Evolutionary conservation across 495 filamentous ascomycete species (phyloP).

Genomic region (Tuber magnatum): DNA sequence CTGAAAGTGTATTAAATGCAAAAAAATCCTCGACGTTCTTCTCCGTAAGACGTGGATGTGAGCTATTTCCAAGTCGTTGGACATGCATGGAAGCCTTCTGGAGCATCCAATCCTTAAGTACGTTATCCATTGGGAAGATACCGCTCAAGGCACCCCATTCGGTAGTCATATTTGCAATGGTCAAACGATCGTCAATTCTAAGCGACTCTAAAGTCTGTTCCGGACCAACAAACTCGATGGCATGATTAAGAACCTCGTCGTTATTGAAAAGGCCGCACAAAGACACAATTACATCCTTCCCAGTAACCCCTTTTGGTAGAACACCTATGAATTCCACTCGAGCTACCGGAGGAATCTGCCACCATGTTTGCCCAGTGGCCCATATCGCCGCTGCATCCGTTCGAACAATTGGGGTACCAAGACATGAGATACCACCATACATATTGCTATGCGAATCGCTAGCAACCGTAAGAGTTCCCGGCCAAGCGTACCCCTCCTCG

Average conservation of each 20-base stretch:
- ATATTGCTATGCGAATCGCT: constrained; percentile 80
- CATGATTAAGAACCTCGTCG: constrained; percentile 88
- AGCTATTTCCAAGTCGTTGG: constrained; percentile 40
- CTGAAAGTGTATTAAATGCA: constrained; percentile 52
- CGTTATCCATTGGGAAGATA: constrained; percentile 74
- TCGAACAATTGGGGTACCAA: constrained; percentile 76
- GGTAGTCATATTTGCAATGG: constrained; percentile 91
- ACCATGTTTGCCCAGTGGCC: constrained; percentile 80
- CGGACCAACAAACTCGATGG: constrained; percentile 79
- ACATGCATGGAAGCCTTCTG: constrained; percentile 61
- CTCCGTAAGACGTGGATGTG: constrained; percentile 56
- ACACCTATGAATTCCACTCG: constrained; percentile 69
- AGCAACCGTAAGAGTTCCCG: constrained; percentile 75
- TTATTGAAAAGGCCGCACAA: constrained; percentile 81
- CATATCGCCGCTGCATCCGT: constrained; percentile 84
- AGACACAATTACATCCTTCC: constrained; percentile 91
- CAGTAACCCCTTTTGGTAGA: constrained; percentile 74
- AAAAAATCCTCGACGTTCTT: constrained; percentile 64
- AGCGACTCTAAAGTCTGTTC: constrained; percentile 70
- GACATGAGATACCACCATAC: constrained; percentile 75
- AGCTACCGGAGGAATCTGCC: constrained; percentile 80
- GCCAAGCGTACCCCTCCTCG: constrained; percentile 69
- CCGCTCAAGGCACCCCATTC: constrained; percentile 86
- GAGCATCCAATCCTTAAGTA: constrained; percentile 67
- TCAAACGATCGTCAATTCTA: constrained; percentile 66